A percentile compares a stretch with the other conserved stretches of the same genome.
These are phyloP conservation scores for Trifolium repens DNA, from an alignment of 306 rosid species.

Conservation along the genomic window DNA sequence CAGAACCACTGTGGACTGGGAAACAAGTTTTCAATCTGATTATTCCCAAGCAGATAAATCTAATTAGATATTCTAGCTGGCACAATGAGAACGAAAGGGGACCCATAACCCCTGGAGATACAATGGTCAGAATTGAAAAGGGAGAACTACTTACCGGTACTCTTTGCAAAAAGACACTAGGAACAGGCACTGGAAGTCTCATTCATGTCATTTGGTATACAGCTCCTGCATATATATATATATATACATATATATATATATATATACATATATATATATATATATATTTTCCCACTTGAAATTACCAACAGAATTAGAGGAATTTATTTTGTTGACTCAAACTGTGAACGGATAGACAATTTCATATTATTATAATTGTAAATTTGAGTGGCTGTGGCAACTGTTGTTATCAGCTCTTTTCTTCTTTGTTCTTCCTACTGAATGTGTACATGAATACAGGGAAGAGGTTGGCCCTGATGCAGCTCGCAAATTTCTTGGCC, in stretches of 20 bases:
- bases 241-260: too few species aligned
- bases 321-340: slow-evolving; percentile 18
- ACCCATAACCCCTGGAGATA: slow-evolving; percentile 90
- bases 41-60: slow-evolving; percentile 92
- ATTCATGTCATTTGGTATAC: slow-evolving; percentile 94
- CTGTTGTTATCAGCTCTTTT: slow-evolving; percentile 26
- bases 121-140: slow-evolving; percentile 89
- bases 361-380: slow-evolving; percentile 6
- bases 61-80: slow-evolving; percentile 89
- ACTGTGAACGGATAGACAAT: neutral
- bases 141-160: slow-evolving; percentile 95
- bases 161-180: slow-evolving; percentile 94
- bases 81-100: slow-evolving; percentile 83
- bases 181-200: slow-evolving; percentile 95
- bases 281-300: slow-evolving; percentile 1
- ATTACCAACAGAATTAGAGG: neutral
- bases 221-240: slow-evolving; percentile 7
- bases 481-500: slow-evolving; percentile 97
- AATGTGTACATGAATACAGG: slow-evolving; percentile 58
- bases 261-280: slow-evolving; percentile 17
- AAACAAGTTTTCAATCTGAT: slow-evolving; percentile 97
- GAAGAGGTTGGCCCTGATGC: slow-evolving; percentile 99
- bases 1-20: slow-evolving; percentile 98
- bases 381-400: slow-evolving; percentile 21
- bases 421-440: slow-evolving; percentile 13